phyloP scores from a whole-genome alignment of 2,329 filamentous ascomycete species.

The Diaporthe humulicola region DNA sequence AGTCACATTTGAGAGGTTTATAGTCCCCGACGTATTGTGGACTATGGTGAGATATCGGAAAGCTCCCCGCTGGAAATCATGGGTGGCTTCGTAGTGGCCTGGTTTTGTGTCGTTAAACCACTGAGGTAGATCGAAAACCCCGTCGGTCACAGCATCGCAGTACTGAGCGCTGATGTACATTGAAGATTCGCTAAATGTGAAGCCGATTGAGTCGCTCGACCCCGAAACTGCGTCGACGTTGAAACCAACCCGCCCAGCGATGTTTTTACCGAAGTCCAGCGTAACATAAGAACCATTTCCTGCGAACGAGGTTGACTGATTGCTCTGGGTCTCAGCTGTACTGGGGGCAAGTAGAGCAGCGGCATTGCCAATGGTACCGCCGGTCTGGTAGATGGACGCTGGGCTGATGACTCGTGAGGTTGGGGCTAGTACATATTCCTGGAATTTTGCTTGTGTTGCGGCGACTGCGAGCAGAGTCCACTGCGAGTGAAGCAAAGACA shows the following conservation, averaged over 20 bases:
- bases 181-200: constrained; percentile 31
- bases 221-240: constrained; percentile 15
- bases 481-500: neutral
- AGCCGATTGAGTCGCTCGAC: neutral
- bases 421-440: constrained; percentile 29
- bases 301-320: constrained; percentile 29
- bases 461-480: neutral
- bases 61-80: constrained; percentile 55
- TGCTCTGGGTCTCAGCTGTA: constrained; percentile 27
- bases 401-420: constrained; percentile 25
- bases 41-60: constrained; percentile 58
- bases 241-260: constrained; percentile 26
- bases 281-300: constrained; percentile 34
- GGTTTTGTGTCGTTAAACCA: constrained; percentile 21
- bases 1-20: constrained; percentile 51
- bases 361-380: constrained; percentile 18
- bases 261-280: constrained; percentile 39
- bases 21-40: constrained; percentile 55
- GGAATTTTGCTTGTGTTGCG: neutral
- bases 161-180: constrained; percentile 27
- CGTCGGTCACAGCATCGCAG: constrained; percentile 28
- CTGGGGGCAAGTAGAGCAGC: constrained; percentile 5
- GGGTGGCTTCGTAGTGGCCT: constrained; percentile 23
- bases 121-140: constrained; percentile 13
- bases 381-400: constrained; percentile 5